phyloP scores from a whole-genome alignment of 177 flowering plant species.

The Vitis hybrid region DNA sequence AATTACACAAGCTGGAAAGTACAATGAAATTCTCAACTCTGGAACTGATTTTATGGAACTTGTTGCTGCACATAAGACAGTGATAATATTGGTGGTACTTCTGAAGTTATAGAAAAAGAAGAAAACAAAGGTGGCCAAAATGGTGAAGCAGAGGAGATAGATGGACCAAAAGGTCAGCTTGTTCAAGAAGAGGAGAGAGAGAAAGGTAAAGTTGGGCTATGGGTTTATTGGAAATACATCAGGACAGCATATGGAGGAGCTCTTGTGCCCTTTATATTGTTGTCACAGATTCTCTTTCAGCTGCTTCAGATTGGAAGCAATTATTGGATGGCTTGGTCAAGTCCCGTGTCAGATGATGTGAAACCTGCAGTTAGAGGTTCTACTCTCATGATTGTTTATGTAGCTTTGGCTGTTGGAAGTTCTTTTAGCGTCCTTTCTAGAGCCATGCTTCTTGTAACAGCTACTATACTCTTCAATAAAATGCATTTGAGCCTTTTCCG shows the following conservation, averaged over 20 bases:
- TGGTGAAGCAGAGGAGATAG: too few relatives aligned
- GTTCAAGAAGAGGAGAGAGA: too few relatives aligned
- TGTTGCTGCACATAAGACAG: constrained; percentile 52
- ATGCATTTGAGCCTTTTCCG: constrained; percentile 69
- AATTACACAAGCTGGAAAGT: constrained; percentile 62
- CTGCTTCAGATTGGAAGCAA: constrained; percentile 64
- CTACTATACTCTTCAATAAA: constrained; percentile 52
- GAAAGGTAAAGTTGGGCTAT: too few relatives aligned
- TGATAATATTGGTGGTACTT: too few relatives aligned
- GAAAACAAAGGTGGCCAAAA: too few relatives aligned
- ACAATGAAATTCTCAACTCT: constrained; percentile 44
- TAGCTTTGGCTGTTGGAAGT: constrained; percentile 52
- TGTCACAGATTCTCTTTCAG: constrained; percentile 33
- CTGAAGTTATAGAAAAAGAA: too few relatives aligned
- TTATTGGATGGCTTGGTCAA: constrained; percentile 77
- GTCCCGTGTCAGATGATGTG: constrained; percentile 44
- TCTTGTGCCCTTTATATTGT: too few relatives aligned
- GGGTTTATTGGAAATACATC: too few relatives aligned
- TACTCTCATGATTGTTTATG: constrained; percentile 47
- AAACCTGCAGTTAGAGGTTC: constrained; percentile 31
- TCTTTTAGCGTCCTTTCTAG: constrained; percentile 43
- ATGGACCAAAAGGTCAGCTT: too few relatives aligned
- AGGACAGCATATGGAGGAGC: too few relatives aligned
- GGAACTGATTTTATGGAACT: constrained; percentile 63
- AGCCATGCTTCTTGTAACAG: constrained; percentile 45